Evolutionary conservation across 2,329 filamentous ascomycete species (phyloP).

Genomic region (Penicillium olsonii): DNA sequence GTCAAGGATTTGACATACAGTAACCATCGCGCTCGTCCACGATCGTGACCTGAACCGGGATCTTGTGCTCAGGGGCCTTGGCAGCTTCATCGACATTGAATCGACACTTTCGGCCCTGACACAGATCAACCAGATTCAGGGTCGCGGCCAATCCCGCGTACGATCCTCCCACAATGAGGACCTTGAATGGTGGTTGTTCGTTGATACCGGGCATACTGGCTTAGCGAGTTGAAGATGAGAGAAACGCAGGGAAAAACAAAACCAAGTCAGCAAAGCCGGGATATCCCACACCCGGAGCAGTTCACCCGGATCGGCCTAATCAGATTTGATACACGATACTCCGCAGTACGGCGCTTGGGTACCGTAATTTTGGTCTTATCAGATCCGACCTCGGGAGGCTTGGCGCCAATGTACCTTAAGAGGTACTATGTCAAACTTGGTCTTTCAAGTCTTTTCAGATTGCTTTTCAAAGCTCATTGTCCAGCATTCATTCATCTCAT

Average conservation of each 20-base stretch:
- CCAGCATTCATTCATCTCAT: not conserved
- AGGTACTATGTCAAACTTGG: not conserved
- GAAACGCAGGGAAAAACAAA: not conserved
- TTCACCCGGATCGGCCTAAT: not conserved
- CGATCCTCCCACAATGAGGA: conserved; percentile 70
- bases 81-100: conserved; percentile 28
- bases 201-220: conserved; percentile 16
- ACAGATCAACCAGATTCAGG: conserved; percentile 67
- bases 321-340: not conserved
- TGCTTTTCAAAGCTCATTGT: not conserved
- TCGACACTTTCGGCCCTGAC: conserved; percentile 47
- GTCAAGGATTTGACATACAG: conserved; percentile 55
- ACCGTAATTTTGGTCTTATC: conserved; percentile 5
- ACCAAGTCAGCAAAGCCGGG: not conserved
- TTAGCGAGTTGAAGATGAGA: not conserved
- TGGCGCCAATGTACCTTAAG: conserved; percentile 7
- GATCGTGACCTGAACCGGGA: conserved; percentile 59
- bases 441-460: not conserved
- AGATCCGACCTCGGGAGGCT: conserved; percentile 9
- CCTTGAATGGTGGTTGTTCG: conserved; percentile 41
- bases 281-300: not conserved
- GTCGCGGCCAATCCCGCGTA: conserved; percentile 68
- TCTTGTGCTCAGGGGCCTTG: conserved; percentile 50
- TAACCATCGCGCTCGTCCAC: conserved; percentile 75
- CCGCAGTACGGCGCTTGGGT: not conserved